phyloP scores from a whole-genome alignment of 257 asterid genomes.

The Coffea eugenioides region DNA sequence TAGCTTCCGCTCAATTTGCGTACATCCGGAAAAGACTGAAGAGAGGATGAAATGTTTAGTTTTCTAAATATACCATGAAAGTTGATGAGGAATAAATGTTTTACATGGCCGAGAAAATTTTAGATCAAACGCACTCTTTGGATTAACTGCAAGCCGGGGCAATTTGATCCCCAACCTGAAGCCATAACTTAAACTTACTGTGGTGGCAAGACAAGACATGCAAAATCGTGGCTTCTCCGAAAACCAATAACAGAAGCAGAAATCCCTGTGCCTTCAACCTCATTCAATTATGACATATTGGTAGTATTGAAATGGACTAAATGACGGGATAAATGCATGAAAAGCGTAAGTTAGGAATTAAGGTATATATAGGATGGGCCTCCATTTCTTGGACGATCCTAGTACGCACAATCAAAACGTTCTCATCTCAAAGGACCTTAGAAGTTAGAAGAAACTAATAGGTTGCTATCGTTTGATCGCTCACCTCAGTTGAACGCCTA shows the following conservation, averaged over 20 bases:
- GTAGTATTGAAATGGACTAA: too few relatives aligned
- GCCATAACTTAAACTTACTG: not conserved
- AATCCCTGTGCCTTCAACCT: not conserved
- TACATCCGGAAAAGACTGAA: slow-evolving; percentile 41
- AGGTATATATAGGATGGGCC: too few relatives aligned
- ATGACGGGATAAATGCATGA: too few relatives aligned
- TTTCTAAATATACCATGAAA: not conserved
- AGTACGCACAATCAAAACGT: not conserved
- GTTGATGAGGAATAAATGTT: not conserved
- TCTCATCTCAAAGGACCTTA: not conserved
- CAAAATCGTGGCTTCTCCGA: not conserved
- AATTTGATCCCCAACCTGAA: too few relatives aligned
- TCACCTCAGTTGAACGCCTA: slow-evolving; percentile 47
- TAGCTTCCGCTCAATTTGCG: slow-evolving; percentile 51
- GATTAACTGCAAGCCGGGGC: too few relatives aligned
- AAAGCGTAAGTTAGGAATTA: too few relatives aligned
- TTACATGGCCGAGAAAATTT: not conserved
- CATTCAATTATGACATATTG: too few relatives aligned
- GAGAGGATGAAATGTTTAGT: slow-evolving; percentile 2
- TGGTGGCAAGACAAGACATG: not conserved
- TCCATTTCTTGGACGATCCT: too few relatives aligned
- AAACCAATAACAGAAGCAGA: too few relatives aligned
- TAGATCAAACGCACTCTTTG: too few relatives aligned
- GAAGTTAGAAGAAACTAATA: not conserved
- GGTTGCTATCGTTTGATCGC: not conserved